These are phyloP conservation scores for Uronychia setigera DNA, from an alignment of 73 alveolate genomes.

Conservation along the genomic window DNA sequence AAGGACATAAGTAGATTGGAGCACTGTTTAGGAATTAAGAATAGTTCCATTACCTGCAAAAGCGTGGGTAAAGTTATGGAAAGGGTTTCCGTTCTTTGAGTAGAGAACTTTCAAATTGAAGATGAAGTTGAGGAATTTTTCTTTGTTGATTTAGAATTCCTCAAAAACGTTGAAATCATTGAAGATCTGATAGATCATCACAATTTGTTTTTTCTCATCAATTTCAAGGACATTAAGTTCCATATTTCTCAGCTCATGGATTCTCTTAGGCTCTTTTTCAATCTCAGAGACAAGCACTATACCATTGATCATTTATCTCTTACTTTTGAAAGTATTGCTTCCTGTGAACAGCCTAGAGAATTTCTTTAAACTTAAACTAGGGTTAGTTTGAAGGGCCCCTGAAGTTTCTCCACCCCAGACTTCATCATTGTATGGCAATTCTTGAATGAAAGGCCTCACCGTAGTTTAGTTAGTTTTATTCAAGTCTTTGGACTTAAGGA, in stretches of 20 bases:
- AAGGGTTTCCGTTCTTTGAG: background rate
- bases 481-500: background rate
- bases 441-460: background rate
- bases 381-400: background rate
- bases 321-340: background rate
- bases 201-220: background rate
- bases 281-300: background rate
- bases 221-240: background rate
- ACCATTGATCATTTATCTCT: no score
- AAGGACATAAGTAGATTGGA: no score
- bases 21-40: no score
- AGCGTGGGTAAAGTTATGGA: constrained; percentile 4
- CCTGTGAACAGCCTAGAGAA: background rate
- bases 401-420: background rate
- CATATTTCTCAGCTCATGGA: background rate
- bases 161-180: background rate
- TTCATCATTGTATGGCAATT: background rate
- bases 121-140: background rate
- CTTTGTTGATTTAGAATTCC: background rate
- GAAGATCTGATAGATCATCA: background rate
- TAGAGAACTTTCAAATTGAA: background rate
- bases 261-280: background rate
- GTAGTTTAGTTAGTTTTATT: background rate
- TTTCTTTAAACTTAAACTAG: background rate
- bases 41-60: background rate